Base-by-base conservation (phyloP, 2,329 filamentous ascomycete species). In the Alternaria arborescens region DNA sequence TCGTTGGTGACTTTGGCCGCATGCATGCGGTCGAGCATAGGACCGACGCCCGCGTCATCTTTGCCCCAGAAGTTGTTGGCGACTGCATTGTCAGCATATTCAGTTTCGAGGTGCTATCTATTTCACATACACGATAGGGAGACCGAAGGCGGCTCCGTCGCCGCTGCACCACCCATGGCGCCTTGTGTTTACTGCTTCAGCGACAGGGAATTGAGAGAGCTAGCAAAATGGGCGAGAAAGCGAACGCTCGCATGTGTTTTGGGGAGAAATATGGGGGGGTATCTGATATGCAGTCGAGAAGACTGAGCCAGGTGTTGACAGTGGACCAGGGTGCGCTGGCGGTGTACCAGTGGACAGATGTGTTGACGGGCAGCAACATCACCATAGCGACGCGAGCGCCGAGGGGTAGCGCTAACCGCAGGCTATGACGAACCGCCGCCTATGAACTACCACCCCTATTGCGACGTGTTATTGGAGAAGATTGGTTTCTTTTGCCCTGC, bases 21-120 rank as follows among this genome's bases (percentile, higher is more conserved):
- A 76, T 93, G 90, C 93, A 99, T 97, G 75, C 95, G 94, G 78
- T 94, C 92, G 30, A 99, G 86, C 74, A 99, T 87, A 60, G 95
- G 96, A 46, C 86, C 86, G 74, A 99, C 94, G 77, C 95, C 96
- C 52, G 94, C 95, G 84, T 99, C 95, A 79, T 98, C 94, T 84
- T 97, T 98, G 66, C 95, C 95, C 95, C 95, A 99, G 81, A 99
- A 99, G 79, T 99, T 99, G 83, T 99, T 99, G 74, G 95, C 94
- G 83, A 99, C 94, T 94, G 68, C 18, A 14, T 10, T 16, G 69
- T 82, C 60, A 82, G 80, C 67, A 70, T 7, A 4, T 6, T 22
- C 28, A n/a, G 11, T 26, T 18, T 36, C 12, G 6, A n/a, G 14
- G 41, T 26, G 16, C n/a, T 34, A 48, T 56, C n/a, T 48, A 24